phyloP scores from a whole-genome alignment of 2,329 filamentous ascomycete species.

The Akanthomyces lecanii region DNA sequence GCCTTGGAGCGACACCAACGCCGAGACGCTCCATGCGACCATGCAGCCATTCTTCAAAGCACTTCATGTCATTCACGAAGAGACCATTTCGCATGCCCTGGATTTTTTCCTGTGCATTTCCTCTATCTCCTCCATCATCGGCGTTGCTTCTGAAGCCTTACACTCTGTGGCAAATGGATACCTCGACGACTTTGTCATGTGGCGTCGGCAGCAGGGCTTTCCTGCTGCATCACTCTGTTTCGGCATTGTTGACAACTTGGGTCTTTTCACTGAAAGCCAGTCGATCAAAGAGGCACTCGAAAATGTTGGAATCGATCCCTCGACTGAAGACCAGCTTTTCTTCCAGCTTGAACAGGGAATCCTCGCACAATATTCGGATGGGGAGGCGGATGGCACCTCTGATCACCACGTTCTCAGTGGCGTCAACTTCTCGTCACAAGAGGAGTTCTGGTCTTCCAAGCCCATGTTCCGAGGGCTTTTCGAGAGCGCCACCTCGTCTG shows the following conservation, averaged over 20 bases:
- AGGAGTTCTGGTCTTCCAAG: slow-evolving; percentile 2
- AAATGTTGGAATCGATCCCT: not conserved
- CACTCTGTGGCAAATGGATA: not conserved
- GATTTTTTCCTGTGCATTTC: slow-evolving; percentile 4
- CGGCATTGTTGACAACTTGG: not conserved
- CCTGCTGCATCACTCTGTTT: not conserved
- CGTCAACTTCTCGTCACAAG: not conserved
- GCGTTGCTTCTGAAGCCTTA: not conserved
- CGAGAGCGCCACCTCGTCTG: not conserved
- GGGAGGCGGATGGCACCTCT: not conserved
- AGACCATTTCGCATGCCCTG: not conserved
- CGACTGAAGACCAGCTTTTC: not conserved
- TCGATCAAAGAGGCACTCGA: not conserved
- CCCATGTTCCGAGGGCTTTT: not conserved
- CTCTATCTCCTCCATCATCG: not conserved
- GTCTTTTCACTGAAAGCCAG: not conserved
- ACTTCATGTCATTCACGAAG: not conserved
- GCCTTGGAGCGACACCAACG: not conserved
- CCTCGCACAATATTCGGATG: slow-evolving; percentile 2
- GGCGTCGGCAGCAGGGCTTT: slow-evolving; percentile 1
- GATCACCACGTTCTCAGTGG: slow-evolving; percentile 2
- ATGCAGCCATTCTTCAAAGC: not conserved
- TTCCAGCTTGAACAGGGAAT: slow-evolving; percentile 6
- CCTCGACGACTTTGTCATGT: not conserved
- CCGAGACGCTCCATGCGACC: not conserved